These are phyloP conservation scores for Cenococcum geophilum DNA, from an alignment of 495 filamentous ascomycete genomes.

Conservation along the genomic window DNA sequence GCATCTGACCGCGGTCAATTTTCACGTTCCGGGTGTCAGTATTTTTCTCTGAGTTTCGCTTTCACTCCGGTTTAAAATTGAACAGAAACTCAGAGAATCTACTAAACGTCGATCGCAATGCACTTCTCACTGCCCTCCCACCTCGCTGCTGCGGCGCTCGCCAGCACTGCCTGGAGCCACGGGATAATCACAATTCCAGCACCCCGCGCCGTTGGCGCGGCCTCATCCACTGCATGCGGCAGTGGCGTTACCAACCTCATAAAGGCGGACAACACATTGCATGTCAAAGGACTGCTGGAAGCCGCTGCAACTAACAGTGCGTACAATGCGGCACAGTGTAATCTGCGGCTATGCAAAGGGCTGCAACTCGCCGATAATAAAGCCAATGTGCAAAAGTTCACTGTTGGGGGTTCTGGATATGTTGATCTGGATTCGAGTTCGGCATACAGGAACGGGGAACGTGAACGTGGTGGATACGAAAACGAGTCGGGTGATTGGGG, in stretches of 20 bases:
- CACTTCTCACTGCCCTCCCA: neutral
- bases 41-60: too few species aligned
- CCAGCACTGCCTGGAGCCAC: constrained; percentile 6
- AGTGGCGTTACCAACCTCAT: constrained; percentile 17
- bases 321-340: constrained; percentile 26
- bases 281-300: constrained; percentile 26
- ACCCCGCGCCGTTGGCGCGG: constrained; percentile 22
- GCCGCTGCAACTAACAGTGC: constrained; percentile 7
- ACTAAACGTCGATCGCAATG: too few species aligned
- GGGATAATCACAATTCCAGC: constrained; percentile 26
- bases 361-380: constrained; percentile 29
- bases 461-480: constrained; percentile 24
- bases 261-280: constrained; percentile 27
- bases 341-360: constrained; percentile 32
- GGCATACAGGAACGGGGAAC: constrained; percentile 11
- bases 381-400: constrained; percentile 24
- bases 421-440: constrained; percentile 27
- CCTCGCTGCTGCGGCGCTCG: neutral
- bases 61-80: too few species aligned
- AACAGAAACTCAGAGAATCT: too few species aligned
- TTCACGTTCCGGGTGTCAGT: too few species aligned
- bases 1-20: too few species aligned
- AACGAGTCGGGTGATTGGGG: constrained; percentile 44
- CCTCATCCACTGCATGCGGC: constrained; percentile 22
- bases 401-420: constrained; percentile 18